A percentile compares a stretch with the other conserved stretches of the same genome.
Evolutionary conservation across 2,329 filamentous ascomycete species (phyloP).

Genomic region (Aspergillus aculeatinus): DNA sequence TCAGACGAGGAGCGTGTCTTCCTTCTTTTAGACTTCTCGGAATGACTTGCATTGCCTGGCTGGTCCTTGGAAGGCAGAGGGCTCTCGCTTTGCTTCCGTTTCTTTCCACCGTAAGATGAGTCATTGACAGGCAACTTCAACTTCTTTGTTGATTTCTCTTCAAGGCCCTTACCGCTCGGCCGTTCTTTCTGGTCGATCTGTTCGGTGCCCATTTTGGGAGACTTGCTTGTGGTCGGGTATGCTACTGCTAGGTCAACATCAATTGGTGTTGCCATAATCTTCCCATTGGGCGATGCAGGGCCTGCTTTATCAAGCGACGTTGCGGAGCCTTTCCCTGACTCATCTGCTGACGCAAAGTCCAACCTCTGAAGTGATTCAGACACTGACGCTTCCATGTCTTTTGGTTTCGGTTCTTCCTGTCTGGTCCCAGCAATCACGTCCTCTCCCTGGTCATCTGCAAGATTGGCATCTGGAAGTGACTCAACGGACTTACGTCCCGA

Average conservation of each 20-base stretch:
- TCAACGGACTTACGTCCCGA: background rate
- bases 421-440: too few species aligned
- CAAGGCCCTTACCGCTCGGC: background rate
- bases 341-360: background rate
- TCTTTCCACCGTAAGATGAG: background rate
- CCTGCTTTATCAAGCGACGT: background rate
- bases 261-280: background rate
- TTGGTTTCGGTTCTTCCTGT: too few species aligned
- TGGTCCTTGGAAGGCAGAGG: background rate
- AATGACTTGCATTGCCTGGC: background rate
- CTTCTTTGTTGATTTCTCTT: background rate
- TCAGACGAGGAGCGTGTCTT: background rate
- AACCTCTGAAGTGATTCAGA: background rate
- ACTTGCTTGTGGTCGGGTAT: background rate
- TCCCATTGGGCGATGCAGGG: background rate
- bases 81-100: background rate
- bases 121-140: background rate
- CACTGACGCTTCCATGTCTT: background rate
- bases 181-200: background rate
- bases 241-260: background rate
- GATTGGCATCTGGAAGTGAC: background rate
- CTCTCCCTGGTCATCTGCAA: too few species aligned
- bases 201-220: background rate
- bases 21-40: background rate
- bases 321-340: background rate